These are phyloP conservation scores for Cryptosporidium parvum DNA, from an alignment of 169 alveolate species.

Conservation along the genomic window DNA sequence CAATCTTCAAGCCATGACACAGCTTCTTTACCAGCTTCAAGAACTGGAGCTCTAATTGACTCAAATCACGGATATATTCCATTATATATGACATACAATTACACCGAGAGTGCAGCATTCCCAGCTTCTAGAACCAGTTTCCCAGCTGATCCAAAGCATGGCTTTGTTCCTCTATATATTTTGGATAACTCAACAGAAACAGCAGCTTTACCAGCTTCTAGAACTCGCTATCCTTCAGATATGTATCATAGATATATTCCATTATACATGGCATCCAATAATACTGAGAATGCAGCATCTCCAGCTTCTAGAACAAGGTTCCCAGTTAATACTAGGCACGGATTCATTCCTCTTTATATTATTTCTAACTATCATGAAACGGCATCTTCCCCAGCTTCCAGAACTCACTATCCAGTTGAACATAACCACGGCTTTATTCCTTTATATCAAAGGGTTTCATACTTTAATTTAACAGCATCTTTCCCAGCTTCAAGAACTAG, in stretches of 20 bases:
- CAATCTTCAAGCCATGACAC: not conserved
- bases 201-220: slow-evolving; percentile 35
- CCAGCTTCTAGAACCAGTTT: slow-evolving; percentile 51
- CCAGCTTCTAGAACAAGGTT: slow-evolving; percentile 30
- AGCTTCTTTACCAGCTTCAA: slow-evolving; percentile 13
- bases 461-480: slow-evolving; percentile 7
- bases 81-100: no score
- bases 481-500: slow-evolving; percentile 53
- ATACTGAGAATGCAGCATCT: slow-evolving; percentile 2
- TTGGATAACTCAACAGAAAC: not conserved
- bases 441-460: not conserved
- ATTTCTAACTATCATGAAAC: not conserved
- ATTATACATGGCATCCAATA: not conserved
- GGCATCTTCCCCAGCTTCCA: slow-evolving; percentile 44
- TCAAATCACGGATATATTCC: slow-evolving; percentile 22
- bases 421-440: slow-evolving; percentile 12
- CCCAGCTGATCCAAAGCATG: slow-evolving; percentile 35
- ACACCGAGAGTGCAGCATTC: not conserved
- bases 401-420: slow-evolving; percentile 8
- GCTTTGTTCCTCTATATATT: not conserved
- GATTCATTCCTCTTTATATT: slow-evolving; percentile 2
- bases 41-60: slow-evolving; percentile 12
- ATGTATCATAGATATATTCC: slow-evolving; percentile 20
- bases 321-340: slow-evolving; percentile 7
- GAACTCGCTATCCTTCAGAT: slow-evolving; percentile 10